Evolutionary conservation across 495 filamentous ascomycete genomes (phyloP).

Genomic region (Tuber melanosporum): DNA sequence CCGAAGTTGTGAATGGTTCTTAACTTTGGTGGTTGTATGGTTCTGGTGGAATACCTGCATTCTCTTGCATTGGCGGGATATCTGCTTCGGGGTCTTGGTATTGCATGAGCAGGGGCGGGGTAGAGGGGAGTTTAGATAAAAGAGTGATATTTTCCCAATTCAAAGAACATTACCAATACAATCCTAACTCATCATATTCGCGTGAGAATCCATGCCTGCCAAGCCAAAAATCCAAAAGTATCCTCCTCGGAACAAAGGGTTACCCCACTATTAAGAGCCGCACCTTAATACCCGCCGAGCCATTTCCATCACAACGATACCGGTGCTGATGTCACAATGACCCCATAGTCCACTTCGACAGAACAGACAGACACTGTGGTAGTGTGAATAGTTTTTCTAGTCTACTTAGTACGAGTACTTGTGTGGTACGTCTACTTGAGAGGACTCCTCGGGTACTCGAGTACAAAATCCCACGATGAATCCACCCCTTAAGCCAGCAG

Average conservation of each 20-base stretch:
- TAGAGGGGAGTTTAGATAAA: background rate
- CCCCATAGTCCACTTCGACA: background rate
- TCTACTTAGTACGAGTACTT: background rate
- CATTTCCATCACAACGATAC: background rate
- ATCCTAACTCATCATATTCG: background rate
- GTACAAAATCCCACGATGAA: background rate
- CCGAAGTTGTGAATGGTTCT: background rate
- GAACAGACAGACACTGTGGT: background rate
- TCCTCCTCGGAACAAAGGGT: background rate
- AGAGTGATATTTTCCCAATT: background rate
- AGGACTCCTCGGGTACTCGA: background rate
- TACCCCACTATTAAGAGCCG: background rate
- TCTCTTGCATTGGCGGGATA: background rate
- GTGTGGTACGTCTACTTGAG: background rate
- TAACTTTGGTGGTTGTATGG: background rate
- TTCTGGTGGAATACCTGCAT: background rate
- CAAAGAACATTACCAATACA: background rate
- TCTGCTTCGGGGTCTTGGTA: background rate
- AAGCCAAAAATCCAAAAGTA: background rate
- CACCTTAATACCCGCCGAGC: background rate
- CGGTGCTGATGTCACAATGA: background rate
- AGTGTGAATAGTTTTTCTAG: background rate
- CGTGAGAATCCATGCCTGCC: background rate
- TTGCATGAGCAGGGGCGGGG: background rate
- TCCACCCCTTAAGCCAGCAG: background rate